Percentiles rank a stretch among this genome's conserved stretches.
Conservation (phyloP, 2,329 filamentous ascomycete genomes). For the Elsinoe perseae region DNA sequence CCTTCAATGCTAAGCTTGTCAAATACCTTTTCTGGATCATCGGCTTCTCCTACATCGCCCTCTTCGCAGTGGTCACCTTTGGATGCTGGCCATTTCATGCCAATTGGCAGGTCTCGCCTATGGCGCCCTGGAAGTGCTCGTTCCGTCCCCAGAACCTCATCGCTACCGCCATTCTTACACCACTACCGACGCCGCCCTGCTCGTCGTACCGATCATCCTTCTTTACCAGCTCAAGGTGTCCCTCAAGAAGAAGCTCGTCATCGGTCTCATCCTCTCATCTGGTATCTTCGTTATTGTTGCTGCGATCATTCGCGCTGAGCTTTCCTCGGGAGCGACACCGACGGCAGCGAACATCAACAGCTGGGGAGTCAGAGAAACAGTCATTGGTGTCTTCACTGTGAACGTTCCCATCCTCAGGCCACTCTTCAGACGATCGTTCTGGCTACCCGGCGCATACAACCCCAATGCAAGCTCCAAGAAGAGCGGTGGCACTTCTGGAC, state of each 20-base stretch:
- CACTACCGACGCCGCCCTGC: slow-evolving; percentile 29
- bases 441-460: slow-evolving; percentile 21
- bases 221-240: slow-evolving; percentile 30
- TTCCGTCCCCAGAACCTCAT: slow-evolving; percentile 27
- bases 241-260: slow-evolving; percentile 27
- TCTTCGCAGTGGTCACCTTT: slow-evolving; percentile 29
- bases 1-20: slow-evolving; percentile 27
- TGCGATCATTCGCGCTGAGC: slow-evolving; percentile 29
- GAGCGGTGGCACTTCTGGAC: neutral
- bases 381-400: slow-evolving; percentile 32
- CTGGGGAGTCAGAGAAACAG: slow-evolving; percentile 34
- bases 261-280: slow-evolving; percentile 30
- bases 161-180: slow-evolving; percentile 27
- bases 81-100: slow-evolving; percentile 25
- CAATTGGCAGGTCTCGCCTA: slow-evolving; percentile 28
- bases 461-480: slow-evolving; percentile 1
- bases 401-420: slow-evolving; percentile 31
- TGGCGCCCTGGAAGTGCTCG: slow-evolving; percentile 26
- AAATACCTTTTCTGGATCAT: slow-evolving; percentile 26
- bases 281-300: slow-evolving; percentile 33
- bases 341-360: slow-evolving; percentile 31
- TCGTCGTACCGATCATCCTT: slow-evolving; percentile 31
- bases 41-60: slow-evolving; percentile 26
- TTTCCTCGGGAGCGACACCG: slow-evolving; percentile 27
- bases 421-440: slow-evolving; percentile 27